Evolutionary conservation across 139 green algal species (phyloP), one percentile per base, ranked within the genome.

Genomic region (Monoraphidium neglectum): DNA sequence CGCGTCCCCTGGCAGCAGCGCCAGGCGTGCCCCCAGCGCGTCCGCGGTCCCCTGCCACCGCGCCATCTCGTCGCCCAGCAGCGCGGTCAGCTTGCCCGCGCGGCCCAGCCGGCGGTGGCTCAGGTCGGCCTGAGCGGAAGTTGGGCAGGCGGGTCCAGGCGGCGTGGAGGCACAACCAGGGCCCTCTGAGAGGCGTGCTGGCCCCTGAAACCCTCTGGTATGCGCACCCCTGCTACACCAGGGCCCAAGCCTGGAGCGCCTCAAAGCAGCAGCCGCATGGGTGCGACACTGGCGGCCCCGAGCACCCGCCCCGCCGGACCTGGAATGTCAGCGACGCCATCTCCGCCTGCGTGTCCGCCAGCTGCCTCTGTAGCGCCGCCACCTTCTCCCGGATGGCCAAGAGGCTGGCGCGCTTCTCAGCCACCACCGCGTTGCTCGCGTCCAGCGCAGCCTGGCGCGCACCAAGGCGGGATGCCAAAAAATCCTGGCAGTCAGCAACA

Each of bases 1-100:
- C 3, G 92, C 91, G 64, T 97, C 92, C 0, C 92, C 91, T 26
- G 94, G 86, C 12, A 97, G 85, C 36, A 91, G 79, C 60, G 82
- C 69, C 60, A 90, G 89, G 33, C 69, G 37, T 33, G 68, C 63
- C 3, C 43, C 64, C 21, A 94, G 81, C 36, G 83, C 49, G 62
- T 85, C 86, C 8, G 87, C 86, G 10, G 83, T 92, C 37, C 83
- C 65, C 47, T 78, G 72, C 91, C 92, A 97, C 21, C 92, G 81
- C 35, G 93, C 84, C 32, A 77, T 74, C 86, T 97, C 92, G 56
- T 93, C 88, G 3, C 77, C 92, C 35, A 97, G 84, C 26, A 84
- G 88, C 24, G 64, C 80, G 4, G 86, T 94, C 33, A 97, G 85
- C 80, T 93, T 91, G 43, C 80, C 88, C 2, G 92, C 92, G 12